Conservation (phyloP, 495 filamentous ascomycete genomes). For the Barbatosphaeria neglecta region DNA sequence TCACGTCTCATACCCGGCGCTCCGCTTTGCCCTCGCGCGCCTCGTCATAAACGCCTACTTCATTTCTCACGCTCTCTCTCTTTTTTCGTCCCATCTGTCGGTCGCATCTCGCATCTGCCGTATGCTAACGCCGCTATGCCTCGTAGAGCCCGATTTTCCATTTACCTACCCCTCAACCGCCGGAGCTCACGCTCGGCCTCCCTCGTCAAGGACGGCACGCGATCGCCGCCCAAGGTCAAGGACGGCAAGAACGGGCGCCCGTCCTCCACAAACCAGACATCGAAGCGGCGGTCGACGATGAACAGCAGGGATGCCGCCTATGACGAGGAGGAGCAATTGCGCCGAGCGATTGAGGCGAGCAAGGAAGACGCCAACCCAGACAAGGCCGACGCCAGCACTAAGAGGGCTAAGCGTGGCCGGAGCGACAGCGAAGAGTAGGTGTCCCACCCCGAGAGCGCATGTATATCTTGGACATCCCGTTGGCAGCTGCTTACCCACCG, state of each 20-base stretch:
- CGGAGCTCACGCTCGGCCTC: conserved; percentile 43
- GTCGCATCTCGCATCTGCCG: background rate
- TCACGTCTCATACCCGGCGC: background rate
- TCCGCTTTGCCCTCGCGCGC: background rate
- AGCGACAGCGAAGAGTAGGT: conserved; percentile 90
- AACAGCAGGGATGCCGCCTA: conserved; percentile 93
- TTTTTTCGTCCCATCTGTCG: background rate
- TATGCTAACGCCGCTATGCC: conserved; percentile 20
- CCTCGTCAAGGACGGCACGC: conserved; percentile 42
- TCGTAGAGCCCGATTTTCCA: conserved; percentile 42
- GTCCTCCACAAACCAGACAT: conserved; percentile 34
- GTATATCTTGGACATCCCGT: background rate
- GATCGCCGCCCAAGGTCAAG: conserved; percentile 37
- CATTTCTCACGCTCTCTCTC: too few species aligned
- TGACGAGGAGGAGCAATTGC: conserved; percentile 84
- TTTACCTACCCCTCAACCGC: conserved; percentile 43
- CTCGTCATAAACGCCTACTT: too few species aligned
- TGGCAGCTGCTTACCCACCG: conserved; percentile 2
- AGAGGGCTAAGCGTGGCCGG: conserved; percentile 68
- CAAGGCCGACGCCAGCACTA: conserved; percentile 33
- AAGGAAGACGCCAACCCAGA: conserved; percentile 53
- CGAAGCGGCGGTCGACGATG: conserved; percentile 90
- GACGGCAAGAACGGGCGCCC: conserved; percentile 33
- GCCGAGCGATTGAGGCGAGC: conserved; percentile 88
- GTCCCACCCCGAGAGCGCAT: background rate